Evolutionary conservation across 192 early-diverging fungal species (phyloP).

Genomic region (Coemansia sp.): DNA sequence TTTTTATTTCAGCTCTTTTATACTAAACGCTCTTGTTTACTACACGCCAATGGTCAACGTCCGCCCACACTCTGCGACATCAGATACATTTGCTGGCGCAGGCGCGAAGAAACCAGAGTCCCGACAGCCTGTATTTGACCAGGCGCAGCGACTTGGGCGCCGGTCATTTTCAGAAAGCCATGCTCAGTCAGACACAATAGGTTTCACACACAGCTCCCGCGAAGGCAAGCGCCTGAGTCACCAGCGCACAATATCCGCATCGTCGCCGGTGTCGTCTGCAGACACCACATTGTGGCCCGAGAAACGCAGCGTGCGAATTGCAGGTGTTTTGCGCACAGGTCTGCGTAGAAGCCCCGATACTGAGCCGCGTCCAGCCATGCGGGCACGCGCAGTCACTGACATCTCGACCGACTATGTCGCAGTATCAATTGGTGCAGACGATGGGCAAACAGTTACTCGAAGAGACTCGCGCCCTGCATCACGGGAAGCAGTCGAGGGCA

Average conservation of each 20-base stretch:
- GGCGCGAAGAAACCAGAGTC: not conserved
- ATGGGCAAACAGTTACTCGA: not conserved
- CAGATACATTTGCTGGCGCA: not conserved
- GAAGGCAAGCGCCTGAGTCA: slow-evolving; percentile 5
- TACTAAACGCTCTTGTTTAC: not conserved
- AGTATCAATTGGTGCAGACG: slow-evolving; percentile 4
- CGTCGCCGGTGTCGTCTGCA: slow-evolving; percentile 10
- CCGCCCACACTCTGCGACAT: not conserved
- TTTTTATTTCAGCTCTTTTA: not conserved
- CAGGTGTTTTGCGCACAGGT: slow-evolving; percentile 21
- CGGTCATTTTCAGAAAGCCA: slow-evolving; percentile 36
- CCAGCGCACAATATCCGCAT: slow-evolving; percentile 35
- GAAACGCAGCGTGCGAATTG: slow-evolving; percentile 15
- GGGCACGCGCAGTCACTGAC: slow-evolving; percentile 25
- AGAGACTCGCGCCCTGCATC: not conserved
- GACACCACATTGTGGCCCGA: slow-evolving; percentile 3
- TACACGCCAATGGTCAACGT: not conserved
- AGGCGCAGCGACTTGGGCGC: slow-evolving; percentile 14
- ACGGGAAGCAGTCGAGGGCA: not conserved
- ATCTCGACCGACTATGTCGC: slow-evolving; percentile 19
- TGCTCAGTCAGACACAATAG: not conserved
- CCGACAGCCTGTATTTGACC: not conserved
- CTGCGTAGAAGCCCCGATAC: slow-evolving; percentile 9
- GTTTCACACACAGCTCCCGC: not conserved
- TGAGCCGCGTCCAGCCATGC: slow-evolving; percentile 11